These are phyloP conservation scores for Mycena vulgaris DNA, from an alignment of 768 basidiomycete genomes.

Conservation along the genomic window DNA sequence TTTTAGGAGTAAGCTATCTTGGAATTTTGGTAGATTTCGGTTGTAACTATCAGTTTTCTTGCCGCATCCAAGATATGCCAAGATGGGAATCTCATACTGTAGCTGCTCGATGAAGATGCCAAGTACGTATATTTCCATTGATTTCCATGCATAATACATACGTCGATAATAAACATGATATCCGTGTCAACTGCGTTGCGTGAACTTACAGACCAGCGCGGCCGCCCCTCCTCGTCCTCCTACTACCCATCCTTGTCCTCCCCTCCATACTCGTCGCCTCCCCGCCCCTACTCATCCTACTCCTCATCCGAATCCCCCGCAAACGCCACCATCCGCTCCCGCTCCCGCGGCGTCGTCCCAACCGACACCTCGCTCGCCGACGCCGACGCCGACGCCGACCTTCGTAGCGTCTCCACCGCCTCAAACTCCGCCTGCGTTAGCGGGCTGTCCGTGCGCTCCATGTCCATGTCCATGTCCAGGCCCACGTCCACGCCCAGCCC, in stretches of 20 bases:
- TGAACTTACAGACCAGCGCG: neutral
- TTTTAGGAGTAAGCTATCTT: no score
- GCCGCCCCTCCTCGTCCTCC: neutral
- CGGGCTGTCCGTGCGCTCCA: constrained; percentile 38
- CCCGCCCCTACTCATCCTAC: neutral
- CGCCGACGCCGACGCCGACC: constrained; percentile 16
- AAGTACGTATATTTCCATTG: no score
- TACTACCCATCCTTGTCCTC: no score
- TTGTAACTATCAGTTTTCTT: no score
- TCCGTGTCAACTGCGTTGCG: neutral
- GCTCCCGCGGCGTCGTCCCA: constrained; percentile 23
- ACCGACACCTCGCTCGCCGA: constrained; percentile 30
- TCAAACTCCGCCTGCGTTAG: constrained; percentile 38
- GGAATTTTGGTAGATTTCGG: no score
- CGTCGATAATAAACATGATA: constrained; percentile 9
- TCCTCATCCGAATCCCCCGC: constrained; percentile 8
- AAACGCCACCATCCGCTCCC: constrained; percentile 36
- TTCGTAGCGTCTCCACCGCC: constrained; percentile 22
- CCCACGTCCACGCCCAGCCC: no score
- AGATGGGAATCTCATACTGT: no score
- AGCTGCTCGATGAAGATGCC: no score
- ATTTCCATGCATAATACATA: constrained; percentile 23
- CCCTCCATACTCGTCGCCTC: no score
- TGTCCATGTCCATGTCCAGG: no score
- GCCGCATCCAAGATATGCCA: no score